phyloP scores from a whole-genome alignment of 1,284 basidiomycete species.

The Pyrrhoderma lamaoense region DNA sequence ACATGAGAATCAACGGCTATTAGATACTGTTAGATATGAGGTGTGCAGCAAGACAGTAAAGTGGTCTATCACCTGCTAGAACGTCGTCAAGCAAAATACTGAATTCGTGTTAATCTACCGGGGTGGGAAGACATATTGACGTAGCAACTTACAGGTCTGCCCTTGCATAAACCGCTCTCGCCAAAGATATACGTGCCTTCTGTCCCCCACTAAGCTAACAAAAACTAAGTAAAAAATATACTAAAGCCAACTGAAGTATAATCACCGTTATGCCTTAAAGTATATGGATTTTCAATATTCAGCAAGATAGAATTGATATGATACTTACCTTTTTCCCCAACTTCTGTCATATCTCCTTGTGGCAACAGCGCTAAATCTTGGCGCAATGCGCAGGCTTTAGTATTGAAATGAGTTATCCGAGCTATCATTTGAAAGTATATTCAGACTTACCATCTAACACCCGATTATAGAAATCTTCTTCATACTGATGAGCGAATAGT shows the following conservation, averaged over 20 bases:
- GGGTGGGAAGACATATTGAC: slow-evolving; percentile 20
- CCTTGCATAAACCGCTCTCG: slow-evolving; percentile 37
- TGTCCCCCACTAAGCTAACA: slow-evolving; percentile 56
- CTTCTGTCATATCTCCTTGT: slow-evolving; percentile 80
- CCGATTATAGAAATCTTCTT: background rate
- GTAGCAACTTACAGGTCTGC: slow-evolving; percentile 33
- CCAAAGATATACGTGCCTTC: slow-evolving; percentile 49
- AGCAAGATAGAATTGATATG: slow-evolving; percentile 10
- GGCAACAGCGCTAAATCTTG: slow-evolving; percentile 77
- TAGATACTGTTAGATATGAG: background rate
- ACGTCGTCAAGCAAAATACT: slow-evolving; percentile 44
- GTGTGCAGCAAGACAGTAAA: background rate
- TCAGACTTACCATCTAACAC: slow-evolving; percentile 20
- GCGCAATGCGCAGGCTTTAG: background rate
- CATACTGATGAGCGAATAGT: background rate
- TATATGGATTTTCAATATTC: slow-evolving; percentile 40
- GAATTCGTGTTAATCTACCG: background rate
- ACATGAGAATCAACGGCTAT: slow-evolving; percentile 66
- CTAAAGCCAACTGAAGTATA: slow-evolving; percentile 52
- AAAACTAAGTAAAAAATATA: too few species aligned
- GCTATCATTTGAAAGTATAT: slow-evolving; percentile 26
- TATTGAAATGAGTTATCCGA: too few species aligned
- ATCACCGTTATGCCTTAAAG: slow-evolving; percentile 62
- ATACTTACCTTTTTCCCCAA: slow-evolving; percentile 69
- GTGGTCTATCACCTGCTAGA: slow-evolving; percentile 38